phyloP scores from a whole-genome alignment of 495 filamentous ascomycete species.

The Trichoderma parareesei region DNA sequence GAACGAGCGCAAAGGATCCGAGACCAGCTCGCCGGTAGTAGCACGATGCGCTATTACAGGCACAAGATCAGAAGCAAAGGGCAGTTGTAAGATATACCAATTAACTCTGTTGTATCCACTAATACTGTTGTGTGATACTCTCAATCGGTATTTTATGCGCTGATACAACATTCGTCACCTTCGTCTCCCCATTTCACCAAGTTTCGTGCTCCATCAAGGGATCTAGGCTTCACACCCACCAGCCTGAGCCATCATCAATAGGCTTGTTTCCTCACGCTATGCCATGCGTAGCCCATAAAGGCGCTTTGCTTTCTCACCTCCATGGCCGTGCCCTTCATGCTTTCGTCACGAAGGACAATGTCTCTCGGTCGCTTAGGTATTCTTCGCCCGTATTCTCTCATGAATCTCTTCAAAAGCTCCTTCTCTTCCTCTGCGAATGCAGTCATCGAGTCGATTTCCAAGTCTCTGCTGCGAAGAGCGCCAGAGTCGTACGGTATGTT shows the following conservation, averaged over 20 bases:
- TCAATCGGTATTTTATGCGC: background rate
- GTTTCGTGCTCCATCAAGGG: background rate
- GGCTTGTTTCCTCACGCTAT: conserved; percentile 26
- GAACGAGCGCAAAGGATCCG: too few relatives aligned
- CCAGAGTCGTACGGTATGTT: conserved; percentile 34
- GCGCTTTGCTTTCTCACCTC: conserved; percentile 72
- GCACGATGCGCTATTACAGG: too few relatives aligned
- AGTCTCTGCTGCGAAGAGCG: conserved; percentile 36
- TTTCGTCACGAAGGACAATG: conserved; percentile 64
- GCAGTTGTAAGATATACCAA: background rate
- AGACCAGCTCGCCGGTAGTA: too few relatives aligned
- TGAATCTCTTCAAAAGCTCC: conserved; percentile 32
- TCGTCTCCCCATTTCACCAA: background rate
- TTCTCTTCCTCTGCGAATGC: conserved; percentile 20
- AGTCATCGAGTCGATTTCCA: conserved; percentile 32
- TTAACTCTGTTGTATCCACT: background rate
- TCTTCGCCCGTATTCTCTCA: conserved; percentile 35
- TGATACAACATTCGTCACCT: background rate
- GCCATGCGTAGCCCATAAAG: conserved; percentile 88
- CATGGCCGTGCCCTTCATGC: conserved; percentile 53
- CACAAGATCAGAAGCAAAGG: too few relatives aligned
- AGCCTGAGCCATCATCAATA: background rate
- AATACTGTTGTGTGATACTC: background rate
- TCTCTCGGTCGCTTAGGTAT: conserved; percentile 70
- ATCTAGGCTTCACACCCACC: background rate